These are phyloP conservation scores for Grammothele lineata DNA, from an alignment of 768 basidiomycete species.

Conservation along the genomic window DNA sequence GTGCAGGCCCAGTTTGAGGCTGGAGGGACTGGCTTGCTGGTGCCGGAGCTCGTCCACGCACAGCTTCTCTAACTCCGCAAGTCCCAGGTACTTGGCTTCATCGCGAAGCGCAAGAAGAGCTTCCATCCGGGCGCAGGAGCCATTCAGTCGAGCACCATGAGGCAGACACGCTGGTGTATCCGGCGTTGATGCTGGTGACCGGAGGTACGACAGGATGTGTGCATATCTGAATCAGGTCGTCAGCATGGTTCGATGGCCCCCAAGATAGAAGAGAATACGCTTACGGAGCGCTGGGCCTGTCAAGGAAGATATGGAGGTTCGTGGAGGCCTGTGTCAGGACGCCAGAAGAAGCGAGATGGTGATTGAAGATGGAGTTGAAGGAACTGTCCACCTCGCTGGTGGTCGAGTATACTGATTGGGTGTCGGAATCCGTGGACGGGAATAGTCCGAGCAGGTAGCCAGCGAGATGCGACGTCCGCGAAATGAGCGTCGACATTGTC, in stretches of 20 bases:
- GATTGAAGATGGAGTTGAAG: conserved; percentile 51
- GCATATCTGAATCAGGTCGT: conserved; percentile 46
- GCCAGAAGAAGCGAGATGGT: conserved; percentile 61
- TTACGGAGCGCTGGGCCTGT: conserved; percentile 76
- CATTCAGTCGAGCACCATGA: conserved; percentile 47
- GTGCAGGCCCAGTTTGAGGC: conserved; percentile 27
- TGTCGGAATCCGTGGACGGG: conserved; percentile 31
- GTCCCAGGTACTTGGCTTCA: conserved; percentile 72
- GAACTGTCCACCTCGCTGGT: conserved; percentile 45
- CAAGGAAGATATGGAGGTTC: conserved; percentile 69
- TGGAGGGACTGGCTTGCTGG: conserved; percentile 32
- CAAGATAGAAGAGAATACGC: conserved; percentile 27
- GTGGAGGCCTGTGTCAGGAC: conserved; percentile 41
- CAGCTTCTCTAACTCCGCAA: conserved; percentile 58
- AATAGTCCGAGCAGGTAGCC: conserved; percentile 27
- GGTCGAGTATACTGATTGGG: conserved; percentile 51
- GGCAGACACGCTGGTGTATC: conserved; percentile 55
- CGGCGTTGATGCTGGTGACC: conserved; percentile 43
- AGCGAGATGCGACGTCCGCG: conserved; percentile 65
- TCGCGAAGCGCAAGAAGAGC: conserved; percentile 71
- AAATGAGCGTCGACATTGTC: conserved; percentile 60
- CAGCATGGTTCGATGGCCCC: background rate
- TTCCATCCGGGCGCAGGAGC: conserved; percentile 51
- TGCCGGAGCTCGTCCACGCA: conserved; percentile 64
- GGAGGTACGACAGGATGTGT: conserved; percentile 69